Evolutionary conservation across 805 yeast species (phyloP).

Genomic region (Komagataella pseudopastoris): DNA sequence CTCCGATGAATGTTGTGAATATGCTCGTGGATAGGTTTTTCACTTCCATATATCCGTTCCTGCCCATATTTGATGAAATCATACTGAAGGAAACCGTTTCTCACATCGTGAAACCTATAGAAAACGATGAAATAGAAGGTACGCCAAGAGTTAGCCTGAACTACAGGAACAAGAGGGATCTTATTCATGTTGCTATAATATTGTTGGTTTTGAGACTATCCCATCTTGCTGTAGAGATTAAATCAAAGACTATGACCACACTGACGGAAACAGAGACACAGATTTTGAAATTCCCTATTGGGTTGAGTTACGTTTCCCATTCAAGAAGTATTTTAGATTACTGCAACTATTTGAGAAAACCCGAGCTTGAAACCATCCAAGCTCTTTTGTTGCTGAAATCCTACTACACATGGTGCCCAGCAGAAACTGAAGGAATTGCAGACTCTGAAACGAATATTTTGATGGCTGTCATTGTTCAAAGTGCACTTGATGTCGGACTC

Average conservation of each 20-base stretch:
- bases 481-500: conserved; percentile 30
- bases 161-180: conserved; percentile 8
- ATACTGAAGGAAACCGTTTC: conserved; percentile 19
- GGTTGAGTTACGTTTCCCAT: conserved; percentile 21
- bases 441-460: conserved; percentile 25
- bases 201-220: conserved; percentile 15
- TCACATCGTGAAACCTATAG: conserved; percentile 14
- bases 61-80: conserved; percentile 31
- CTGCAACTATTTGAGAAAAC: conserved; percentile 22
- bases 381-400: conserved; percentile 22
- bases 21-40: conserved; percentile 25
- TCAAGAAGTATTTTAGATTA: conserved; percentile 25
- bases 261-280: conserved; percentile 8
- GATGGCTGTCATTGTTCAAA: conserved; percentile 21
- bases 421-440: conserved; percentile 35
- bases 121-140: conserved; percentile 1
- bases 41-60: conserved; percentile 25
- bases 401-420: conserved; percentile 29
- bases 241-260: conserved; percentile 4
- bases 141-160: conserved; percentile 3
- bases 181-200: conserved; percentile 12
- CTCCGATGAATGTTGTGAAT: conserved; percentile 20
- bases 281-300: conserved; percentile 24
- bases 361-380: conserved; percentile 29
- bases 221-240: conserved; percentile 10